Base-by-base conservation (phyloP, 169 alveolate genomes). In the Cryptosporidium bovis region DNA sequence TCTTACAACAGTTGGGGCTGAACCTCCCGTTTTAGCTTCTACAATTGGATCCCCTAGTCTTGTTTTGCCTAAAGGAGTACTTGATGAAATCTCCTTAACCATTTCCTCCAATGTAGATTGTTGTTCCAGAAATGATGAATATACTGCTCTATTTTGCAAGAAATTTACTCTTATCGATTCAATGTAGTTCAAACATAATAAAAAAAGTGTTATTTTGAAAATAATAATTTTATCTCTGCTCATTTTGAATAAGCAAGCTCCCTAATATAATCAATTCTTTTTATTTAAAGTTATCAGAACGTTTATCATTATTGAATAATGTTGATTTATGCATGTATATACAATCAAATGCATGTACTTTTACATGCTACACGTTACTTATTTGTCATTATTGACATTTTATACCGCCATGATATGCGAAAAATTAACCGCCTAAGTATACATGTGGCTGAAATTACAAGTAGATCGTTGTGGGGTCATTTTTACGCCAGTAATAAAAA, bases 391-490 rank as follows among this genome's bases (percentile, higher is more conserved):
- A 31, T 10, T 12, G 31, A 51, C 29, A 31, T 51, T 24, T 12
- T 13, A 24, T 53, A 55, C 65, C 66, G 66, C 83, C 65, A 69
- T 51, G 64, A 6, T 69, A 34, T 51, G 60, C 83, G 51, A 51
- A 16, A 6, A 34, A 62, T 24, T n/a, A 33, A 50, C 87, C 87
- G 87, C 87, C 87, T 18, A 48, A 77, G 46, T 24, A 29, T 77
- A 62, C 87, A 77, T 77, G 87, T 77, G 87, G 87, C 87, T 60
- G 64, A 55, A 44, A 29, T 44, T 77, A 62, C 87, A 60, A 66
- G 87, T 77, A 77, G 87, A 77, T 62, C 71, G 64, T 60, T 77
- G 87, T 77, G 87, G 87, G 87, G 87, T 77, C 69, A 40, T 69
- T 51, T 24, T 53, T 69, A 69, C 83, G 83, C 83, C 83, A 69